Evolutionary conservation across 1,139 yeast genomes (phyloP), one percentile per base, ranked within the genome.

Genomic region (Lodderomyces parapsilosis): DNA sequence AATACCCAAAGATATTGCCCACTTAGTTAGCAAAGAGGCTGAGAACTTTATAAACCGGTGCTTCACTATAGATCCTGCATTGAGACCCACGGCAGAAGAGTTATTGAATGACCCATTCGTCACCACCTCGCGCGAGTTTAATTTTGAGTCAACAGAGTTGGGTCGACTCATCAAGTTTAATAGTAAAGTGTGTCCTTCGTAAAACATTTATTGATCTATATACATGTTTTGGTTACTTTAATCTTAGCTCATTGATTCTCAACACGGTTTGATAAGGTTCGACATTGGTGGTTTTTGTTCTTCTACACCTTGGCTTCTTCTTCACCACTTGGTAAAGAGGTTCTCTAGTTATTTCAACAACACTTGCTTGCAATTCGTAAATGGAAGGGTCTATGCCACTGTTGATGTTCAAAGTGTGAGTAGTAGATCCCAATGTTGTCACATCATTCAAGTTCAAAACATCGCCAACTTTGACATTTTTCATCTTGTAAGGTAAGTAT

Each of bases 61-160:
- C 60, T 93, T 94, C 60, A 80, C 81, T 7, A 81, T 83, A 28
- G 86, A 93, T 55, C 93, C 99, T 0, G 85, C 81, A 27, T 65
- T 73, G 54, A 72, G 99, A 52, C 99, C 99, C 0, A 93, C 98
- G 0, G 98, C 98, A 0, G 76, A 71, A 42, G 75, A 78, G 43
- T 67, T 94, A 23, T 63, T 84, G 40, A 56, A 66, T 5, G 87
- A 91, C 60, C 71, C 74, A 8, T 91, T 93, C 60, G 66, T 63
- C 4, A 75, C 74, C 42, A 47, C 53, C 3, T 56, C 67, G 0
- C 33, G 31, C 6, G 49, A 54, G 2, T 93, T 86, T 59, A 65
- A 69, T 19, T 93, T 93, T 58, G 62, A 68, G 17, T 66, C 74
- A 2, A 89, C 97, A 0, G 74, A 75, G 48, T 68, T 91, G 42